Evolutionary conservation across 441 rosid genomes (phyloP), one percentile per base, ranked within the genome.

Genomic region (Kokia cookei): DNA sequence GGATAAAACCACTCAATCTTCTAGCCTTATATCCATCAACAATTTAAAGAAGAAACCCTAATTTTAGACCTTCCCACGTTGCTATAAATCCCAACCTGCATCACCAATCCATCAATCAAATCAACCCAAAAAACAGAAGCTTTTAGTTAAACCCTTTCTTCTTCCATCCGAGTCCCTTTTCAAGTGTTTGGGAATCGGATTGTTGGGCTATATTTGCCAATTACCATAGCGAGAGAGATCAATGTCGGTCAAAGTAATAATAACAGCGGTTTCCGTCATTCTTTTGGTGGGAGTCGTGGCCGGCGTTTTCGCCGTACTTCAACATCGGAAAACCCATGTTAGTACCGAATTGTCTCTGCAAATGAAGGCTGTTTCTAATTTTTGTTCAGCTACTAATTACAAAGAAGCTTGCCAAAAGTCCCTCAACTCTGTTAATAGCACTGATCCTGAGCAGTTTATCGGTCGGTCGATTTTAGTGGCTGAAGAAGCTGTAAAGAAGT

Each of bases 381-480:
- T 94, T 14, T 92, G 98, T 51, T 78, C 83, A n/a, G 77, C 86
- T 0, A 86, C 93, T 2, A 35, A 78, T 13, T 84, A 86, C 84
- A 86, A 90, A 81, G 93, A 90, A 4, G 76, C 79, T 32, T 94
- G 98, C 85, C 83, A 83, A 24, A 78, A 85, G 43, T 82, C 88
- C 69, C 88, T 94, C 2, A 63, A 82, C 79, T 29, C 77, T 11
- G 85, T 80, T 24, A 88, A 82, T 62, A 83, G 86, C 24, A 77
- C 84, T 0, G 89, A 92, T 50, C 93, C 93, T 5, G 90, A 89
- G 82, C 84, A 85, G 14, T 84, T 85, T 43, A 17, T 73, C n/a
- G 74, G 87, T 79, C 78, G 81, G 67, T 84, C 89, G 4, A 83
- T 89, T 47, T 53, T 78, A 12, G 90, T 88, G 11, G 63, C 84